Evolutionary conservation across 441 rosid genomes (phyloP).

Genomic region (Pelargonium cotyledonis): DNA sequence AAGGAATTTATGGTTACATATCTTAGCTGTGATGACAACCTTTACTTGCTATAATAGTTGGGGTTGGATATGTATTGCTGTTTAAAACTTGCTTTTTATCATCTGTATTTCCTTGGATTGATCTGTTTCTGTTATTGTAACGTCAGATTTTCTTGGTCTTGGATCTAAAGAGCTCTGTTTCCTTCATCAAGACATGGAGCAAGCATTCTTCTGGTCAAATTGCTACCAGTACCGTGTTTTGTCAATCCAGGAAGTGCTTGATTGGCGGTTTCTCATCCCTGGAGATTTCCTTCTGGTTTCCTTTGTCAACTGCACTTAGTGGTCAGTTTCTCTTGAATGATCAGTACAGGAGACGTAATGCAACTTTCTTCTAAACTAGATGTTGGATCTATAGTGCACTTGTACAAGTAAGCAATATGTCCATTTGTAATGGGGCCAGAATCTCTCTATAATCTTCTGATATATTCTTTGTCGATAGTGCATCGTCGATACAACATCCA

Average conservation of each 20-base stretch:
- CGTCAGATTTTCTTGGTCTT: constrained; percentile 51
- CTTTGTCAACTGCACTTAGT: constrained; percentile 91
- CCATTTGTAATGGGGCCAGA: not conserved
- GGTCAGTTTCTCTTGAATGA: constrained; percentile 35
- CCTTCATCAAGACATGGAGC: constrained; percentile 61
- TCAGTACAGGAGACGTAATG: constrained; percentile 55
- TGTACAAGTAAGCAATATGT: constrained; percentile 31
- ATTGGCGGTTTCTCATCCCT: constrained; percentile 70
- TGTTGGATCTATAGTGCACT: constrained; percentile 48
- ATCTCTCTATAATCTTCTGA: constrained; percentile 10
- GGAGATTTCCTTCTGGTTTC: constrained; percentile 75
- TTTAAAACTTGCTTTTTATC: not conserved
- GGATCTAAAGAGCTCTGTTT: constrained; percentile 34
- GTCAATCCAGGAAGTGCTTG: constrained; percentile 81
- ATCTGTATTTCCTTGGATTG: not conserved
- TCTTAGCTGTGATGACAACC: not conserved
- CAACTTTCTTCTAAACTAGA: constrained; percentile 50
- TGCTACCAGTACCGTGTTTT: constrained; percentile 56
- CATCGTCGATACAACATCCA: constrained; percentile 37
- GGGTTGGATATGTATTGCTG: not conserved
- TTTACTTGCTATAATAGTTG: not conserved
- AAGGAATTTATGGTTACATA: not conserved
- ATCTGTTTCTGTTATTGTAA: constrained; percentile 2
- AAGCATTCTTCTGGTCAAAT: constrained; percentile 50
- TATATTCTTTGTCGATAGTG: constrained; percentile 27